Conservation (phyloP, 2,329 filamentous ascomycete species). For the Colletotrichum caudatum region DNA sequence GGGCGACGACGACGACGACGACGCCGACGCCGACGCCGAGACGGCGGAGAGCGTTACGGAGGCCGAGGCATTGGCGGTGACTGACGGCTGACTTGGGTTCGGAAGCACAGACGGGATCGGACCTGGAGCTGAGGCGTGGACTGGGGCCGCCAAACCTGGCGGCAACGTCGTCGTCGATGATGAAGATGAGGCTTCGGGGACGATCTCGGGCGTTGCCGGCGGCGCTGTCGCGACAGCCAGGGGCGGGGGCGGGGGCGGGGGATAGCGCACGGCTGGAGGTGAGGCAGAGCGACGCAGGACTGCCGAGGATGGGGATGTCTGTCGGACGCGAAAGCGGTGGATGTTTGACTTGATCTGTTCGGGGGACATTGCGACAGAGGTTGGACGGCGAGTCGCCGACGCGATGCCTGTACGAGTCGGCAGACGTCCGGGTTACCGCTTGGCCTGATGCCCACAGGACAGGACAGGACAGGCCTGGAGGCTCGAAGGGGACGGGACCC, state of each 20-base stretch:
- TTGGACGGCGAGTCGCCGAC: conserved; percentile 35
- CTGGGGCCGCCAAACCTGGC: background rate
- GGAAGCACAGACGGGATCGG: conserved; percentile 21
- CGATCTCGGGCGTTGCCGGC: conserved; percentile 1
- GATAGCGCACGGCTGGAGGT: conserved; percentile 31
- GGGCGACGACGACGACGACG: conserved; percentile 42
- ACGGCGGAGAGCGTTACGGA: conserved; percentile 45
- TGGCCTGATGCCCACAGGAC: conserved; percentile 20
- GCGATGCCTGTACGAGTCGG: conserved; percentile 29
- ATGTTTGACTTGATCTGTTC: conserved; percentile 45
- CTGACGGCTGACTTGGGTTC: background rate
- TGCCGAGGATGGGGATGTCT: conserved; percentile 40
- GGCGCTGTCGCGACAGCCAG: background rate
- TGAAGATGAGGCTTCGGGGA: conserved; percentile 17
- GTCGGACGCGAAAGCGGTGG: conserved; percentile 47
- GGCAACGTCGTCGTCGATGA: conserved; percentile 1
- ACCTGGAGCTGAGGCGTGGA: background rate
- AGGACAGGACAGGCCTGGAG: background rate
- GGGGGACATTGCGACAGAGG: conserved; percentile 38
- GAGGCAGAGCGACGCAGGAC: conserved; percentile 44
- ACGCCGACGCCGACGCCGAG: conserved; percentile 21
- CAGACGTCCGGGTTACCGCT: conserved; percentile 3
- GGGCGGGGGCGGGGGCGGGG: conserved; percentile 27
- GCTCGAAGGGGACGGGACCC: background rate
- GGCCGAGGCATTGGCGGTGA: conserved; percentile 45